These are phyloP conservation scores for Tetrapisispora nanseiensis DNA, from an alignment of 805 yeast genomes.

Conservation along the genomic window DNA sequence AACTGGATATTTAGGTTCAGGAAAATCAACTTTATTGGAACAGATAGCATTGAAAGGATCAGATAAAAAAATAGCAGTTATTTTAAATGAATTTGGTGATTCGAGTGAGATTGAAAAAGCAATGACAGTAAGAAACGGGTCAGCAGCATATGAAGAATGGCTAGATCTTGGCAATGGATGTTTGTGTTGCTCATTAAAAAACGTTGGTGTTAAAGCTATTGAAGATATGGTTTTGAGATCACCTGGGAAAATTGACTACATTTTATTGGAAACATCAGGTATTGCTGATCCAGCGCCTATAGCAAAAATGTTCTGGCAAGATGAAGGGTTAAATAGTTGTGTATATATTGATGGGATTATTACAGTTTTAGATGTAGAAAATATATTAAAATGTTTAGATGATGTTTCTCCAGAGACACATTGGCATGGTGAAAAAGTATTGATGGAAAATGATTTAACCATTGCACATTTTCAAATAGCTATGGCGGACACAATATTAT, in stretches of 20 bases:
- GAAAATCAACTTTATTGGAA: constrained; percentile 80
- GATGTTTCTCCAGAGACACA: constrained; percentile 57
- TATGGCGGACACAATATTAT: constrained; percentile 69
- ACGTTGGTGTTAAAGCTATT: constrained; percentile 88
- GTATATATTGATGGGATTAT: constrained; percentile 88
- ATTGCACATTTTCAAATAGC: constrained; percentile 89
- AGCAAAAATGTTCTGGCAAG: constrained; percentile 96
- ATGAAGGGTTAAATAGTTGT: constrained; percentile 73
- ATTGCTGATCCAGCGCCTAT: constrained; percentile 97
- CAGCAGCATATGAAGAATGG: constrained; percentile 77
- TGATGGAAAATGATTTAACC: constrained; percentile 39
- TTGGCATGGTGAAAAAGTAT: constrained; percentile 44
- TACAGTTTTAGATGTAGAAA: constrained; percentile 71
- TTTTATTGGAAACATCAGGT: constrained; percentile 90
- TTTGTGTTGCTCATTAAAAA: constrained; percentile 91
- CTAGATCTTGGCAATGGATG: constrained; percentile 94
- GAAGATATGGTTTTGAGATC: constrained; percentile 71
- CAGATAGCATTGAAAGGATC: constrained; percentile 55
- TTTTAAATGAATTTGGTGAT: constrained; percentile 87
- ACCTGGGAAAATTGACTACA: constrained; percentile 73
- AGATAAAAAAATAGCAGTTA: constrained; percentile 74
- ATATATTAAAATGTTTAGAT: constrained; percentile 54
- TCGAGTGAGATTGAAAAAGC: constrained; percentile 84
- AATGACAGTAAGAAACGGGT: constrained; percentile 49
- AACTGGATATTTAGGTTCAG: constrained; percentile 92